A percentile compares a stretch with the other conserved stretches of the same genome.
phyloP scores from a whole-genome alignment of 2,329 filamentous ascomycete genomes.

The Beauveria asiatica region DNA sequence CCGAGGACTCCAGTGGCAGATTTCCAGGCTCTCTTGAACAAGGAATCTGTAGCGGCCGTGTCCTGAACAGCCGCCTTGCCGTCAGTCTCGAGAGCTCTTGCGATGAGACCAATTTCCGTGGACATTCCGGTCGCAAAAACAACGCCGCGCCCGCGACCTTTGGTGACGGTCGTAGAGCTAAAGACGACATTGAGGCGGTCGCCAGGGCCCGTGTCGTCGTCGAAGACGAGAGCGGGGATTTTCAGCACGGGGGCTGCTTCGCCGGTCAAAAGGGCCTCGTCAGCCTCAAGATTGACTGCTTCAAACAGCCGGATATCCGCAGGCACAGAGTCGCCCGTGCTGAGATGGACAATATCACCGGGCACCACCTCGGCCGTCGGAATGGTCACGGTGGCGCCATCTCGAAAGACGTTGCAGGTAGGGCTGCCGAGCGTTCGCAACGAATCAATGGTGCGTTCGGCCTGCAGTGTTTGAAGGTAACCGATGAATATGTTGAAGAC shows the following conservation, averaged over 20 bases:
- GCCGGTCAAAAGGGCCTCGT: slow-evolving; percentile 53
- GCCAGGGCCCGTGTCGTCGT: slow-evolving; percentile 29
- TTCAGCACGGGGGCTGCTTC: slow-evolving; percentile 50
- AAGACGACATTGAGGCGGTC: slow-evolving; percentile 51
- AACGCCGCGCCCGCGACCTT: slow-evolving; percentile 49
- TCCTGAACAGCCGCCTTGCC: slow-evolving; percentile 1
- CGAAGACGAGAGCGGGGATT: slow-evolving; percentile 32
- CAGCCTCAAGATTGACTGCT: slow-evolving; percentile 54
- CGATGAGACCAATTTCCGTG: slow-evolving; percentile 52
- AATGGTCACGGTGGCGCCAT: slow-evolving; percentile 24
- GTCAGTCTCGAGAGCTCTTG: slow-evolving; percentile 29
- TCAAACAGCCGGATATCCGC: slow-evolving; percentile 46
- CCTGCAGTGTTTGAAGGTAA: slow-evolving; percentile 33
- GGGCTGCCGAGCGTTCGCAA: slow-evolving; percentile 27
- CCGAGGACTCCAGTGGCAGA: slow-evolving; percentile 14
- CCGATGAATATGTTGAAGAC: slow-evolving; percentile 43
- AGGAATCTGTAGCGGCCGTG: not conserved
- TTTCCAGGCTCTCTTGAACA: slow-evolving; percentile 2
- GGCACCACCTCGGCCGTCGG: slow-evolving; percentile 36
- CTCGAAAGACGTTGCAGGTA: slow-evolving; percentile 29
- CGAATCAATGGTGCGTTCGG: slow-evolving; percentile 34
- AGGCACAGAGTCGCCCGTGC: slow-evolving; percentile 46
- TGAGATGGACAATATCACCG: slow-evolving; percentile 44
- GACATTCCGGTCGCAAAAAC: slow-evolving; percentile 52
- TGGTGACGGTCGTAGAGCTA: slow-evolving; percentile 46